Evolutionary conservation across 306 rosid genomes (phyloP), one percentile per base, ranked within the genome.

Genomic region (Prunus kanzakura): DNA sequence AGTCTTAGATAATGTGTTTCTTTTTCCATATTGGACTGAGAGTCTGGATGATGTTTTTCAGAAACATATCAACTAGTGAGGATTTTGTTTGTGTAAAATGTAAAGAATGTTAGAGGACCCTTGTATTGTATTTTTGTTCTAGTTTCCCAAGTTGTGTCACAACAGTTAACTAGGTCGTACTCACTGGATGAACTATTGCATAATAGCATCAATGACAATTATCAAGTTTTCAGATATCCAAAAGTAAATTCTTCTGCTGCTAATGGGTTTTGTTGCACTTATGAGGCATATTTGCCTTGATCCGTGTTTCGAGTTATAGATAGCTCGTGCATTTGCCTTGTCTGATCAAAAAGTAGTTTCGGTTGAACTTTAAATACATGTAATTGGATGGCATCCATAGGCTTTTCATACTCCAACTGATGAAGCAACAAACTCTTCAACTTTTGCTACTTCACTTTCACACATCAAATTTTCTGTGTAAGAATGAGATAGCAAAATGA

Each of bases 71-170:
- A 51, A 45, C 56, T 55, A 11, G 14, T 32, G 64, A 80, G 62
- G 78, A 66, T 72, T 76, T 71, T 71, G 66, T 68, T 23, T 69
- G 67, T 80, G 86, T 83, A 79, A 81, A 81, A 81, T 67, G 79
- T 79, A 43, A 51, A 69, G 69, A 41, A 46, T 16, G 27, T 73
- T 74, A 67, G 67, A 78, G 63, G 18, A 32, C 72, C 71, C 62
- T 61, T 57, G 63, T 23, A 15, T 56, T 72, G 23, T 43, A 72
- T 23, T 43, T 41, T 57, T n/a, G 49, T 72, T 13, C 8, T 72
- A 72, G 25, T 1, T 10, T 4, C 67, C 2, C 56, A 50, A 68
- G 50, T 68, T 73, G 77, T 83, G 79, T 76, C 67, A 68, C 67
- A 71, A 71, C 29, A 46, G 69, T 46, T 82, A 72, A 65, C 46